phyloP scores from a whole-genome alignment of 2,329 filamentous ascomycete species.

The Paecilomyces variotii region DNA sequence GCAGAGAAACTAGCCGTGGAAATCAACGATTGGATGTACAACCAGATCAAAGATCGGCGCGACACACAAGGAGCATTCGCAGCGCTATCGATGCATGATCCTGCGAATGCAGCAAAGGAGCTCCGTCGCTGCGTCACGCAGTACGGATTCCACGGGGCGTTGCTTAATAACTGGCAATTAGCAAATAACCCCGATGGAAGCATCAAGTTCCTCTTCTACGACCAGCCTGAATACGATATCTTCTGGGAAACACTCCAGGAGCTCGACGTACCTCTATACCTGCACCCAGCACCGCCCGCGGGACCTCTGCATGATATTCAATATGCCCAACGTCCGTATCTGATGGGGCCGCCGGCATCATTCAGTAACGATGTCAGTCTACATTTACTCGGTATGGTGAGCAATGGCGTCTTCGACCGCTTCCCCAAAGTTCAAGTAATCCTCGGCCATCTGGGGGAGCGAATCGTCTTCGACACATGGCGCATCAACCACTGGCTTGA shows the following conservation, averaged over 20 bases:
- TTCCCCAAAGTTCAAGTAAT: conserved; percentile 17
- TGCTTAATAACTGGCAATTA: conserved; percentile 50
- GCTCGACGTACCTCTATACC: conserved; percentile 18
- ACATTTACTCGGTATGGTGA: conserved; percentile 19
- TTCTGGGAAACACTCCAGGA: conserved; percentile 16
- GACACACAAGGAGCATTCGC: conserved; percentile 7
- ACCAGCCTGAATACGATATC: conserved; percentile 43
- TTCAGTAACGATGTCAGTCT: conserved; percentile 18
- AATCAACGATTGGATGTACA: conserved; percentile 20
- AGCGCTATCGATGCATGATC: conserved; percentile 16
- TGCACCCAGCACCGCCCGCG: conserved; percentile 28
- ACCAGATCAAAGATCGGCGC: conserved; percentile 11
- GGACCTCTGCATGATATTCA: conserved; percentile 25
- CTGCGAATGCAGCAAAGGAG: conserved; percentile 15
- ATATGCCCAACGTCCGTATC: conserved; percentile 16
- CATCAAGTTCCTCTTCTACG: conserved; percentile 53
- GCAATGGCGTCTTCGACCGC: conserved; percentile 18
- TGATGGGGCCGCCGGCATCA: conserved; percentile 16
- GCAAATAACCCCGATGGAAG: conserved; percentile 43
- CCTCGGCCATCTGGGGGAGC: conserved; percentile 19
- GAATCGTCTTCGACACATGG: conserved; percentile 15
- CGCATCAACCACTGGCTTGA: conserved; percentile 24
- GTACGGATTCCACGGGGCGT: conserved; percentile 49
- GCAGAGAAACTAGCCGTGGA: conserved; percentile 16
- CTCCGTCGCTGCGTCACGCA: conserved; percentile 29